phyloP scores from a whole-genome alignment of 139 green algal species.

The Closterium sp. region DNA sequence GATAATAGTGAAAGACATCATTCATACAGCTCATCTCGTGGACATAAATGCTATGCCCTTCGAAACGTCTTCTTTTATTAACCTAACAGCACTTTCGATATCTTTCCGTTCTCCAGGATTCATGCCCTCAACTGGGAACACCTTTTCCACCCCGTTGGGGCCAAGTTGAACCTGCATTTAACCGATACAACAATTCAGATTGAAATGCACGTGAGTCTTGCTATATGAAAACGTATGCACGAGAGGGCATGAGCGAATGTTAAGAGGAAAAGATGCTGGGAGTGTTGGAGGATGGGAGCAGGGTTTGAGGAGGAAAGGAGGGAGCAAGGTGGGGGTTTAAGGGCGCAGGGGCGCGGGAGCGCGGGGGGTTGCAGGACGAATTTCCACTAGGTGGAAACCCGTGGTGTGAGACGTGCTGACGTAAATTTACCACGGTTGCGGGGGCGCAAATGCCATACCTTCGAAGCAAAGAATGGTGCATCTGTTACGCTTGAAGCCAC shows the following conservation, averaged over 20 bases:
- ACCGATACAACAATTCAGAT: no score
- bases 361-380: no score
- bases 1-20: no score
- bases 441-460: conserved; percentile 55
- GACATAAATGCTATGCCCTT: neutral
- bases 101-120: neutral
- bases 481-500: conserved; percentile 81
- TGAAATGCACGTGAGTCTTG: no score
- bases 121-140: conserved; percentile 40
- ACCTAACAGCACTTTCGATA: neutral
- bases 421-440: no score
- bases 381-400: no score
- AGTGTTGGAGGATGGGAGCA: neutral
- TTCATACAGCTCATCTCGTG: neutral
- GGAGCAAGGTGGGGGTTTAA: neutral
- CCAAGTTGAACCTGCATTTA: conserved; percentile 46
- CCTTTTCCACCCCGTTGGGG: conserved; percentile 61
- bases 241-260: no score
- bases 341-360: no score
- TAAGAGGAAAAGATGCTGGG: conserved; percentile 3
- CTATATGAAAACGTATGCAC: no score
- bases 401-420: no score
- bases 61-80: neutral
- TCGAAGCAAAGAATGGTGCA: conserved; percentile 88
- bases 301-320: neutral